A percentile compares a stretch with the other conserved stretches of the same genome.
phyloP scores from a whole-genome alignment of 345 rosid genomes.

The Kandelia obovata region DNA sequence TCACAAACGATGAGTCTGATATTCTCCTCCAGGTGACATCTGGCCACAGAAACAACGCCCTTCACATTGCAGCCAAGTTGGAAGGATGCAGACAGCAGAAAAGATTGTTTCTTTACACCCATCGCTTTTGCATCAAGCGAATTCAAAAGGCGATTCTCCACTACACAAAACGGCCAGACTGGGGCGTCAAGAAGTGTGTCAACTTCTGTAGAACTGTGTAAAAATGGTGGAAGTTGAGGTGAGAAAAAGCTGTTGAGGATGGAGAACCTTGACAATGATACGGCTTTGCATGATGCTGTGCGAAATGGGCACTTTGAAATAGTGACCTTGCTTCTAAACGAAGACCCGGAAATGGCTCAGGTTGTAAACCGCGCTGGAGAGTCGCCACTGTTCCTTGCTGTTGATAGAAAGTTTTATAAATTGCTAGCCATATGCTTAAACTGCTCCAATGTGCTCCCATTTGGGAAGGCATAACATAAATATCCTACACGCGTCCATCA shows the following conservation, averaged over 20 bases:
- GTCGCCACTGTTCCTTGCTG: constrained; percentile 25
- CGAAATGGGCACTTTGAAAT: constrained; percentile 12
- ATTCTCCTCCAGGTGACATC: background rate
- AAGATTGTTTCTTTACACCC: constrained; percentile 21
- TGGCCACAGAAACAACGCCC: constrained; percentile 34
- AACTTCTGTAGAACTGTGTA: constrained; percentile 20
- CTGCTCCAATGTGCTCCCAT: constrained; percentile 6
- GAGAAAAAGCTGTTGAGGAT: constrained; percentile 8
- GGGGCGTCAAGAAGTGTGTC: constrained; percentile 21
- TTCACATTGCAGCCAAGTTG: constrained; percentile 34
- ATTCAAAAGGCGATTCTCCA: constrained; percentile 38
- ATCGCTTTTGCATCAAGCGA: constrained; percentile 21
- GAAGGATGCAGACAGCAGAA: constrained; percentile 16
- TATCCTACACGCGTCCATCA: constrained; percentile 23
- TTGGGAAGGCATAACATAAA: constrained; percentile 20
- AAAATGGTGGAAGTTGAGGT: constrained; percentile 16
- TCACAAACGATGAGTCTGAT: background rate
- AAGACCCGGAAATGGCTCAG: constrained; percentile 9
- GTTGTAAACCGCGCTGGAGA: constrained; percentile 11
- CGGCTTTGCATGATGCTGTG: constrained; percentile 24
- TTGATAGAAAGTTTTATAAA: constrained; percentile 11
- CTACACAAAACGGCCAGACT: constrained; percentile 37
- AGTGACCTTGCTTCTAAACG: constrained; percentile 13
- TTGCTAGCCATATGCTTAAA: constrained; percentile 12
- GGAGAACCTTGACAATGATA: constrained; percentile 17